Evolutionary conservation across 768 basidiomycete species (phyloP), one percentile per base, ranked within the genome.

Genomic region (Nevesoporus exiguus): DNA sequence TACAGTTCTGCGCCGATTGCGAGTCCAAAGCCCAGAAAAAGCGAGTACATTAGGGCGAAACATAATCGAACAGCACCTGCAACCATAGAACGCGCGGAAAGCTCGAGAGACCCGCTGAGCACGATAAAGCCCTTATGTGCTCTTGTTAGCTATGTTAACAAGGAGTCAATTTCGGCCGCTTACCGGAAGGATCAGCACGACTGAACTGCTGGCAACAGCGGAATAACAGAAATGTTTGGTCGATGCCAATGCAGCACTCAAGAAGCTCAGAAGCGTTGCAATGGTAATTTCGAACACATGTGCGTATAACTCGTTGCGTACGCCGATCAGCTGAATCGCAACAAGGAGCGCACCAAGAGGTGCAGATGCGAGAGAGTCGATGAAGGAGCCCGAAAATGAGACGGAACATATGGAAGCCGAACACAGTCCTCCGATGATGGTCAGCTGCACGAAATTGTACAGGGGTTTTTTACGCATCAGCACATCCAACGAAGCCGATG

Each of bases 271-370:
- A 24, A 93, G 72, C 3, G 84, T 86, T 5, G 92, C 85, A 47
- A 92, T 80, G 13, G 86, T 88, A 56, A 93, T 90, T 61, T 90
- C 90, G 54, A 90, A 93, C 29, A 93, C 82, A 52, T 89, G 88
- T 7, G 80, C 81, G 62, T 90, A 91, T 15, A 94, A 70, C 65
- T 92, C 88, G 61, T 91, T 89, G 56, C 83, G 78, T 7, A 81
- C 80, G 14, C 85, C 84, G 42, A 90, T 66, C 43, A 86, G 76
- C 65, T 94, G 92, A 14, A 92, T 78, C 40, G 76, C 73, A 24
- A 92, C 84, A 29, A 95, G 77, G 5, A 92, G 73, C 19, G 80
- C 81, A 10, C 93, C 91, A 22, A 94, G 78, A 0, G 90, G 91
- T 60, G 87, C 86, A 0, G 81, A 77, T 34, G 84, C 74, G 25